These are phyloP conservation scores for Fusarium robinianum DNA, from an alignment of 2,329 filamentous ascomycete genomes.

Conservation along the genomic window DNA sequence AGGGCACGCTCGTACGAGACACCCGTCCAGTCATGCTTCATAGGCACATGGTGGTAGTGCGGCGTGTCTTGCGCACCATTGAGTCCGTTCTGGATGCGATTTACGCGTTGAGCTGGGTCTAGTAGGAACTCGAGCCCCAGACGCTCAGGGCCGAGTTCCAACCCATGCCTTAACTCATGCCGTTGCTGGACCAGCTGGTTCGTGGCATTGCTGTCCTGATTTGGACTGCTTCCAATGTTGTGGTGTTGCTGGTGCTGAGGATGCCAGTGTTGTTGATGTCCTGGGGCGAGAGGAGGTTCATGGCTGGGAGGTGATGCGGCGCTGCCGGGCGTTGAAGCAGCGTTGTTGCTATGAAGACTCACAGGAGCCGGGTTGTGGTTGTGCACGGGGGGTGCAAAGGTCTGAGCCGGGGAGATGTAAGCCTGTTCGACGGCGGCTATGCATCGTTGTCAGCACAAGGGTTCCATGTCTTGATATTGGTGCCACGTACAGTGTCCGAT, in stretches of 20 bases:
- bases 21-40: constrained; percentile 56
- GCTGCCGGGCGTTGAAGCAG: constrained; percentile 34
- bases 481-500: constrained; percentile 43
- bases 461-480: not conserved
- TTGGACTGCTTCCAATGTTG: constrained; percentile 12
- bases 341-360: constrained; percentile 29
- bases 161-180: constrained; percentile 55
- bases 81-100: constrained; percentile 55
- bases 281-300: constrained; percentile 16
- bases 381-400: constrained; percentile 33
- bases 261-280: constrained; percentile 22
- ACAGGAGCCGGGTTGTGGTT: constrained; percentile 21
- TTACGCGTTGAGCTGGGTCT: constrained; percentile 60
- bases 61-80: constrained; percentile 53
- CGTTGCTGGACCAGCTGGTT: constrained; percentile 52
- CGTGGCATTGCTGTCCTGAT: constrained; percentile 19
- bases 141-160: constrained; percentile 67
- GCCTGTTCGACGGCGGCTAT: constrained; percentile 37
- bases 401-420: constrained; percentile 42
- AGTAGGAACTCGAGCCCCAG: constrained; percentile 76
- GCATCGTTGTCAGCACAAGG: constrained; percentile 4
- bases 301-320: constrained; percentile 32
- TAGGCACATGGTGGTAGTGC: constrained; percentile 51
- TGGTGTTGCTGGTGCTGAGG: constrained; percentile 23
- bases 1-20: constrained; percentile 34